A percentile compares a stretch with the other conserved stretches of the same genome.
These are phyloP conservation scores for Fusarium aywerte DNA, from an alignment of 2,329 filamentous ascomycete genomes.

Conservation along the genomic window DNA sequence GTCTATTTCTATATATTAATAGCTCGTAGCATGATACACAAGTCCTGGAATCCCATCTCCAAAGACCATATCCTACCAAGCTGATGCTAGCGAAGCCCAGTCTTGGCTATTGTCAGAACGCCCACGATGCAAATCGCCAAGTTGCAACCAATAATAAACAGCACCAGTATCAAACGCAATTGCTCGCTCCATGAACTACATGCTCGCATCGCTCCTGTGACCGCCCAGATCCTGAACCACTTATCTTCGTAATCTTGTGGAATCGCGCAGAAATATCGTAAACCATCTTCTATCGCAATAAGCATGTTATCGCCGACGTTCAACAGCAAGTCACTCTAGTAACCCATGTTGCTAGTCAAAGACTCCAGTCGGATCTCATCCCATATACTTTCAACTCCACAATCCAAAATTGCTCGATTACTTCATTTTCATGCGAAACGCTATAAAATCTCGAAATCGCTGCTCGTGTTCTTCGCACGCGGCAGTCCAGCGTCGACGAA, in stretches of 20 bases:
- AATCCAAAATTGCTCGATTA: conserved; percentile 33
- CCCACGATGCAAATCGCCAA: conserved; percentile 25
- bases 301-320: conserved; percentile 1
- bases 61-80: conserved; percentile 17
- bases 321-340: conserved; percentile 8
- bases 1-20: conserved; percentile 42
- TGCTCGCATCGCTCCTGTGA: conserved; percentile 14
- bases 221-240: conserved; percentile 28
- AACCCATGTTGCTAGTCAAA: conserved; percentile 24
- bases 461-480: conserved; percentile 70
- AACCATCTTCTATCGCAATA: conserved; percentile 11
- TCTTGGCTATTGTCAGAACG: conserved; percentile 22
- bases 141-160: conserved; percentile 20
- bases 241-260: conserved; percentile 16
- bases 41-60: conserved; percentile 33
- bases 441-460: conserved; percentile 68
- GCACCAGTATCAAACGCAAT: conserved; percentile 22
- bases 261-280: conserved; percentile 30
- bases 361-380: conserved; percentile 17
- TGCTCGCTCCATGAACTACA: conserved; percentile 25
- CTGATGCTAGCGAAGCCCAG: conserved; percentile 7
- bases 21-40: conserved; percentile 38
- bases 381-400: conserved; percentile 19
- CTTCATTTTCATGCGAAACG: conserved; percentile 58
- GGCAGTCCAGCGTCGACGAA: conserved; percentile 69